A percentile compares a stretch with the other conserved stretches of the same genome.
phyloP scores from a whole-genome alignment of 1,284 basidiomycete genomes.

The Pisolithus thermaeus region DNA sequence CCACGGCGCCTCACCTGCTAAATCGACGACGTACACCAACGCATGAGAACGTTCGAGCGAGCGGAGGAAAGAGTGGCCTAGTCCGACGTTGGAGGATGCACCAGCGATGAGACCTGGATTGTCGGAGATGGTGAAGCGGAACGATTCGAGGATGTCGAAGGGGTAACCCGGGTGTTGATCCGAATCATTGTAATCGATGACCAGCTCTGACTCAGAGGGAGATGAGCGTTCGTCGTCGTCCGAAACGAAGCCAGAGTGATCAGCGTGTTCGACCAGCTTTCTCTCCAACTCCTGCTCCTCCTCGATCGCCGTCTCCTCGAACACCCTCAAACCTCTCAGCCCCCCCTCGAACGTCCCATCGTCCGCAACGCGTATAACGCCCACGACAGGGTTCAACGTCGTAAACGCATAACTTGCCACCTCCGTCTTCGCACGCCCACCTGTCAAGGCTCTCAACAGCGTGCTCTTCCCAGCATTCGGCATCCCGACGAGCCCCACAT shows the following conservation, averaged over 20 bases:
- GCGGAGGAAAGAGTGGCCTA: slow-evolving; percentile 92
- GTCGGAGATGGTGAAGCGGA: slow-evolving; percentile 94
- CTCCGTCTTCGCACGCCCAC: slow-evolving; percentile 76
- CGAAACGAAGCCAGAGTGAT: neutral
- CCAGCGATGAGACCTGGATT: slow-evolving; percentile 89
- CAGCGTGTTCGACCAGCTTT: slow-evolving; percentile 1
- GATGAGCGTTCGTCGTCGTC: neutral
- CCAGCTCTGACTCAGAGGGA: neutral
- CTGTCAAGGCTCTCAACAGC: slow-evolving; percentile 84
- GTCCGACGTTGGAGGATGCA: slow-evolving; percentile 71
- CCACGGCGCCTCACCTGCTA: slow-evolving; percentile 69
- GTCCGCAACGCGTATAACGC: slow-evolving; percentile 79
- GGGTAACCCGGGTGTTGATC: neutral
- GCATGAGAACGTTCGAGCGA: slow-evolving; percentile 91
- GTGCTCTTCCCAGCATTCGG: slow-evolving; percentile 94
- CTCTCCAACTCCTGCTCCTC: slow-evolving; percentile 36
- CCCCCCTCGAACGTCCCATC: slow-evolving; percentile 75
- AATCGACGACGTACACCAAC: slow-evolving; percentile 90
- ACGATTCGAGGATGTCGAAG: slow-evolving; percentile 56
- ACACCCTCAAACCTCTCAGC: slow-evolving; percentile 43
- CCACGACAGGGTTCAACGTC: slow-evolving; percentile 93
- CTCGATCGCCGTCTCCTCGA: slow-evolving; percentile 71
- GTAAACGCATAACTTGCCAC: slow-evolving; percentile 94
- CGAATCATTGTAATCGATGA: too few relatives aligned
- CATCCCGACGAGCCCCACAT: slow-evolving; percentile 92